phyloP scores from a whole-genome alignment of 1,284 basidiomycete species.

The Melampsora americana region DNA sequence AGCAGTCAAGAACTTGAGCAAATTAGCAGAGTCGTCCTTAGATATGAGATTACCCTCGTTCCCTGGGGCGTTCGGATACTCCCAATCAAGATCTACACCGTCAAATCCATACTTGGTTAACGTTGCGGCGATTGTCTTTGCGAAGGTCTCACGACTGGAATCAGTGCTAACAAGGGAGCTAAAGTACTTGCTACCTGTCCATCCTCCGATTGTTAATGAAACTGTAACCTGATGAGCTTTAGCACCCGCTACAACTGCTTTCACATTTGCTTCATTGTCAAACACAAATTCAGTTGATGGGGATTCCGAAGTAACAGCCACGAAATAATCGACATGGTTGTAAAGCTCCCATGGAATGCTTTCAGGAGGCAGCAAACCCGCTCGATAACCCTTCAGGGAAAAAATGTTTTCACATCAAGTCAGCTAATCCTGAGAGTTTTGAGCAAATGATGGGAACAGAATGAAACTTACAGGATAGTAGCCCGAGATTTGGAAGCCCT shows the following conservation, averaged over 20 bases:
- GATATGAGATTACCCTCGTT: constrained; percentile 26
- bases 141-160: constrained; percentile 20
- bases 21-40: constrained; percentile 36
- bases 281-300: constrained; percentile 16
- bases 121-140: not conserved
- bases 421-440: too few species aligned
- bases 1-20: constrained; percentile 21
- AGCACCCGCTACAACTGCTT: constrained; percentile 23
- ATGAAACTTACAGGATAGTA: too few species aligned
- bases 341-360: constrained; percentile 38
- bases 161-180: constrained; percentile 26
- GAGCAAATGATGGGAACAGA: too few species aligned
- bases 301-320: constrained; percentile 11
- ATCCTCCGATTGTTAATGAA: constrained; percentile 31
- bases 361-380: constrained; percentile 32
- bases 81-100: constrained; percentile 41
- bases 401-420: too few species aligned
- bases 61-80: constrained; percentile 34
- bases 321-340: constrained; percentile 41
- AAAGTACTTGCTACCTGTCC: constrained; percentile 35
- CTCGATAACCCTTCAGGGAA: constrained; percentile 22
- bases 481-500: too few species aligned
- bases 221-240: constrained; percentile 33
- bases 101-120: constrained; percentile 23
- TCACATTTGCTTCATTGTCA: constrained; percentile 35